These are phyloP conservation scores for Penicilliopsis zonata DNA, from an alignment of 495 filamentous ascomycete species.

Conservation along the genomic window DNA sequence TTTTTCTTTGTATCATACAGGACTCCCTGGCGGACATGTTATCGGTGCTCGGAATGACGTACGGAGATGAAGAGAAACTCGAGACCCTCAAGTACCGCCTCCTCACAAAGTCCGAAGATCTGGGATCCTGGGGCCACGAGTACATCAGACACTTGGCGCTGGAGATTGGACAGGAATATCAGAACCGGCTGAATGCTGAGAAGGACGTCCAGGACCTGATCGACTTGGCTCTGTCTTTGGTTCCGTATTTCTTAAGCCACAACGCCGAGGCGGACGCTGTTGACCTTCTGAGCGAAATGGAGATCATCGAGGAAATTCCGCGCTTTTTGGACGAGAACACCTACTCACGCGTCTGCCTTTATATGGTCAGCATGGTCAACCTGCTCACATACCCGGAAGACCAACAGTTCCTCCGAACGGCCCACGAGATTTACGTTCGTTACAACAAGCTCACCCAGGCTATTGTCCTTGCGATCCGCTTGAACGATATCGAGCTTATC, in stretches of 20 bases:
- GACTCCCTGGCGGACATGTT: slow-evolving; percentile 86
- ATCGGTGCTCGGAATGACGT: slow-evolving; percentile 98
- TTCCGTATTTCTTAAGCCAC: slow-evolving; percentile 91
- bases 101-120: slow-evolving; percentile 77
- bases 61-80: slow-evolving; percentile 88
- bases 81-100: slow-evolving; percentile 94
- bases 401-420: slow-evolving; percentile 80
- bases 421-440: slow-evolving; percentile 81
- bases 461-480: slow-evolving; percentile 82
- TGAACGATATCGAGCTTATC: slow-evolving; percentile 79
- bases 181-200: slow-evolving; percentile 58
- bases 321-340: slow-evolving; percentile 88
- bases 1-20: slow-evolving; percentile 28
- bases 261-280: slow-evolving; percentile 98
- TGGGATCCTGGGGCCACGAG: slow-evolving; percentile 97
- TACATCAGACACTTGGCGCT: slow-evolving; percentile 93
- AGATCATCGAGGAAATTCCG: slow-evolving; percentile 90
- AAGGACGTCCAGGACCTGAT: slow-evolving; percentile 58
- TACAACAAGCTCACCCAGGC: slow-evolving; percentile 90
- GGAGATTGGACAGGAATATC: slow-evolving; percentile 91
- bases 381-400: slow-evolving; percentile 96
- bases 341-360: slow-evolving; percentile 84
- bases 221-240: slow-evolving; percentile 68
- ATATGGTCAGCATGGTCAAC: slow-evolving; percentile 99
- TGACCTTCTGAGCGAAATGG: slow-evolving; percentile 89